Percentiles rank a stretch among this genome's conserved stretches.
Conservation (phyloP, 2,329 filamentous ascomycete genomes). For the Emericellopsis cladophorae region DNA sequence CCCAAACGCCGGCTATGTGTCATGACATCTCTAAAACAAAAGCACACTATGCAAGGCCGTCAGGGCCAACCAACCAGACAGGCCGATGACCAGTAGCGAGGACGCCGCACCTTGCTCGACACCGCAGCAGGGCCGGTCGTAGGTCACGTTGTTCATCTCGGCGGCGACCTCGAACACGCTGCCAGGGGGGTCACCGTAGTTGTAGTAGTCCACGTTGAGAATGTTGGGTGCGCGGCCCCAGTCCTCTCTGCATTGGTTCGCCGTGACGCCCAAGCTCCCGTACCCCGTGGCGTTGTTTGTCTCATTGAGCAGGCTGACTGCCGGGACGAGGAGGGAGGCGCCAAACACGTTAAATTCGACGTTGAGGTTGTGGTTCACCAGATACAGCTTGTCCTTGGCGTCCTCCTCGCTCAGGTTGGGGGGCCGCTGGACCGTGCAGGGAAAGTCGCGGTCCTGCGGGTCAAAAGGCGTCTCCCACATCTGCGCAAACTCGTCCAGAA, state of each 20-base stretch:
- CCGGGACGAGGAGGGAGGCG: slow-evolving; percentile 55
- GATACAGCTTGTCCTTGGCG: slow-evolving; percentile 54
- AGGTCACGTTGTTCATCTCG: slow-evolving; percentile 58
- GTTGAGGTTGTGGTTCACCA: slow-evolving; percentile 89
- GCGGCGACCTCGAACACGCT: slow-evolving; percentile 68
- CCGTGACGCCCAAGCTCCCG: slow-evolving; percentile 54
- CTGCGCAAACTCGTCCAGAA: slow-evolving; percentile 77
- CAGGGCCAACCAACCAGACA: not conserved
- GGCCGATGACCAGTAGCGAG: too few relatives aligned
- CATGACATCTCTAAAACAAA: too few relatives aligned
- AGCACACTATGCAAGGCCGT: too few relatives aligned
- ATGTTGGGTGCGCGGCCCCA: slow-evolving; percentile 66
- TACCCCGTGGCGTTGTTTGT: slow-evolving; percentile 56
- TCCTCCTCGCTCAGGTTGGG: slow-evolving; percentile 45
- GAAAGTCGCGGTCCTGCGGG: slow-evolving; percentile 50
- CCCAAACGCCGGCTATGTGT: too few relatives aligned
- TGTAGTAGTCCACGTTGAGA: slow-evolving; percentile 78
- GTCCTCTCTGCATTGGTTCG: slow-evolving; percentile 43
- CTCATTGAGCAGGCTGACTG: slow-evolving; percentile 53
- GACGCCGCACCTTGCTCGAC: not conserved
- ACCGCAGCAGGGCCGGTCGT: slow-evolving; percentile 46
- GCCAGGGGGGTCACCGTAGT: slow-evolving; percentile 50
- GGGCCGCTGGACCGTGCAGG: slow-evolving; percentile 68
- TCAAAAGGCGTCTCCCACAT: slow-evolving; percentile 90
- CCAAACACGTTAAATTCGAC: slow-evolving; percentile 57